Percentiles rank a stretch among this genome's conserved stretches.
Conservation (phyloP, 2,329 filamentous ascomycete genomes). For the Hypomyces perniciosus region DNA sequence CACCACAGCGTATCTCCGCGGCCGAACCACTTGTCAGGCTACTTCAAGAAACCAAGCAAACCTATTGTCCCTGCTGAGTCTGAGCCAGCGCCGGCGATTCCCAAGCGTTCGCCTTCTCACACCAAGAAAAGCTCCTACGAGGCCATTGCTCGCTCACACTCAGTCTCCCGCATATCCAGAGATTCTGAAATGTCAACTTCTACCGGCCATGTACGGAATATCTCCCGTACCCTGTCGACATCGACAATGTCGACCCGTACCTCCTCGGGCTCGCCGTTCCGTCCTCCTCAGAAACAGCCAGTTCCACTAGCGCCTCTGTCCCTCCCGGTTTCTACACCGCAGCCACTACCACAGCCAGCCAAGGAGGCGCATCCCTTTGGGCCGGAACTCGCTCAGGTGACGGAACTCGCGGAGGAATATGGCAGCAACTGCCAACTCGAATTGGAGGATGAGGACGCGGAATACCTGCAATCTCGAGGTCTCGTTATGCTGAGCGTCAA, state of each 20-base stretch:
- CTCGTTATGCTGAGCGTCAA: conserved; percentile 69
- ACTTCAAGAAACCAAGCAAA: conserved; percentile 52
- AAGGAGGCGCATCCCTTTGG: conserved; percentile 68
- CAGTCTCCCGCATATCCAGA: conserved; percentile 53
- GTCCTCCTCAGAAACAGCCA: conserved; percentile 23
- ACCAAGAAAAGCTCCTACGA: conserved; percentile 79
- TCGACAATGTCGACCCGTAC: conserved; percentile 50
- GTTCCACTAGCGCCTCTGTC: conserved; percentile 25
- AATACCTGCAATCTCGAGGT: conserved; percentile 61
- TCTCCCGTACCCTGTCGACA: conserved; percentile 52
- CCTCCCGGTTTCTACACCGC: conserved; percentile 28
- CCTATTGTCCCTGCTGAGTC: conserved; percentile 31
- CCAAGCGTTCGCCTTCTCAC: conserved; percentile 75
- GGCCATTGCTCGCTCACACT: conserved; percentile 60
- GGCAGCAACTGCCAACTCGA: conserved; percentile 53
- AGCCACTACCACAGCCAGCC: conserved; percentile 27
- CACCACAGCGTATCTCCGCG: conserved; percentile 50
- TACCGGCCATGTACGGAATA: conserved; percentile 50
- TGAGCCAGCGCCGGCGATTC: conserved; percentile 51
- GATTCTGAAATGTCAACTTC: conserved; percentile 48
- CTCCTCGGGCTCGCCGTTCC: conserved; percentile 38
- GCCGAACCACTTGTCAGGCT: conserved; percentile 62
- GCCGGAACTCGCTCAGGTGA: conserved; percentile 83
- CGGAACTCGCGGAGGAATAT: conserved; percentile 88
- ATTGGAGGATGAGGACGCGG: conserved; percentile 61